Evolutionary conservation across 441 rosid species (phyloP), one percentile per base, ranked within the genome.

Genomic region (Euphorbia celastroides): DNA sequence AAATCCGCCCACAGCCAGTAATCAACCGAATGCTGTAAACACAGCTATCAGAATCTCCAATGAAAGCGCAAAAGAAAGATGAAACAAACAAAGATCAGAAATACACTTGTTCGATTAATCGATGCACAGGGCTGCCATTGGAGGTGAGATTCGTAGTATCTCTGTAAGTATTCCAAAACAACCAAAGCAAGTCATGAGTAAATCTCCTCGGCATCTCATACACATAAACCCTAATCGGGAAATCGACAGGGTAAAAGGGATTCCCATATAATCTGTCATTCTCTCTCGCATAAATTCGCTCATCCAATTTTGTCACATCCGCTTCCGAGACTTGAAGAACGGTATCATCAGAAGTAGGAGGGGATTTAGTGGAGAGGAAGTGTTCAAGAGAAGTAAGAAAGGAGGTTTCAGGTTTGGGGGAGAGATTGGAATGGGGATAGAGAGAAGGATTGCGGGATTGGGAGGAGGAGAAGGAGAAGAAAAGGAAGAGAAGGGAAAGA

Each of bases 1-100:
- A 92, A 72, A 82, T 92, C 98, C 61, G 82, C 92, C 98, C 99
- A 89, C n/a, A 91, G 86, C 98, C 99, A 94, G 67, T 88, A 94
- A 78, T 92, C 99, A 52, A 89, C 42, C 2, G 98, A 94, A 74
- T 94, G 99, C 98, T 92, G 90, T 20, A 28, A 38, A 66, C 30
- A 23, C 22, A 14, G 22, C 57, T 5, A 50, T 63, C 38, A 31
- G 60, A 20, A 9, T 23, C 16, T 22, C 19, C 56, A 38, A 62
- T 42, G 32, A 62, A 34, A 63, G 42, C 16, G 27, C 26, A 46
- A 63, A 12, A 31, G 14, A 31, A 0, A 2, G 25, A 48, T 1
- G 8, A 48, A 20, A 25, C 0, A 68, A 51, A 54, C 14, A 13
- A 22, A 5, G 14, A 34, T 16, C 50, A 50, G n/a, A 5, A 65